Percentiles rank a stretch among this genome's conserved stretches.
phyloP scores from a whole-genome alignment of 2,329 filamentous ascomycete genomes.

The Colletotrichum tabaci region DNA sequence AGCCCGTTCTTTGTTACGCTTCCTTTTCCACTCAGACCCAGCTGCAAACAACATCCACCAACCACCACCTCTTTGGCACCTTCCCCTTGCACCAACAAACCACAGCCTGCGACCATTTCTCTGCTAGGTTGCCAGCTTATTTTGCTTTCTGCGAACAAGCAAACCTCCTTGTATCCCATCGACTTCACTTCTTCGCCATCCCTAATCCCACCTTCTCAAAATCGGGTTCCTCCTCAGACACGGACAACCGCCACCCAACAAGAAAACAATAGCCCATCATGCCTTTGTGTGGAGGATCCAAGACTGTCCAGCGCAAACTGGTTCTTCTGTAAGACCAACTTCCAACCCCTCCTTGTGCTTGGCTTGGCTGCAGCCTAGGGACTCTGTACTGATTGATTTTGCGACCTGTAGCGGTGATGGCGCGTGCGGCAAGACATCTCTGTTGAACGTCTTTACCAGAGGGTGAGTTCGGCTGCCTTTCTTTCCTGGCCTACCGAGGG shows the following conservation, averaged over 20 bases:
- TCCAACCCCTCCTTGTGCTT: constrained; percentile 36
- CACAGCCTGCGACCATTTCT: constrained; percentile 1
- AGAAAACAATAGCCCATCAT: constrained; percentile 26
- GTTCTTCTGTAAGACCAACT: constrained; percentile 82
- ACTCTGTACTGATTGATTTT: constrained; percentile 33
- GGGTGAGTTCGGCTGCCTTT: constrained; percentile 72
- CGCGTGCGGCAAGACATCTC: constrained; percentile 96
- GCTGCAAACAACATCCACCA: constrained; percentile 15
- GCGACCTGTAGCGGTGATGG: constrained; percentile 81
- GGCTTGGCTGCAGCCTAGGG: constrained; percentile 19
- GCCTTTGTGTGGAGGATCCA: constrained; percentile 75
- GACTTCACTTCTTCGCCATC: constrained; percentile 8
- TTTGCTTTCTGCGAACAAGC: constrained; percentile 20
- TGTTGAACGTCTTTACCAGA: constrained; percentile 98
- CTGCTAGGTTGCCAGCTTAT: constrained; percentile 1
- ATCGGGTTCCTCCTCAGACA: too few species aligned
- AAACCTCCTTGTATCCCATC: constrained; percentile 6
- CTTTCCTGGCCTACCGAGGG: not conserved
- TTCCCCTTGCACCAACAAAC: constrained; percentile 24
- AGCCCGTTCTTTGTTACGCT: constrained; percentile 27
- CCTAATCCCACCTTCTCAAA: not conserved
- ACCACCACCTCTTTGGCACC: constrained; percentile 13
- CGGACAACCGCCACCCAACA: not conserved
- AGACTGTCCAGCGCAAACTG: constrained; percentile 96
- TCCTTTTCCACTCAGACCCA: constrained; percentile 9